Base-by-base conservation (phyloP, 352 stramenopile species). In the Salisapilia sapeloensis region DNA sequence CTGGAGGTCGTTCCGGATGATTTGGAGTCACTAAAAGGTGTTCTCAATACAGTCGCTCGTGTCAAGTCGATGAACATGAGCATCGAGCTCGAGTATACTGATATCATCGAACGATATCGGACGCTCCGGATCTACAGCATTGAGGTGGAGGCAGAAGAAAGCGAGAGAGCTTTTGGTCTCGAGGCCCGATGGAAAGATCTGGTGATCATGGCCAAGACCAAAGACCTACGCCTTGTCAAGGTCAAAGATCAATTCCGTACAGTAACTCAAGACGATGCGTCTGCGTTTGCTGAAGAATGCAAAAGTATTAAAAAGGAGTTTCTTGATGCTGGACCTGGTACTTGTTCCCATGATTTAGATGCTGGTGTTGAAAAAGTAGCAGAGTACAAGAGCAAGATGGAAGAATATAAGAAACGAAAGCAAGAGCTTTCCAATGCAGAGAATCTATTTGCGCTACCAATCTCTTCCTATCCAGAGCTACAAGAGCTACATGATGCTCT, bases 171-270 rank as follows among this genome's bases (percentile, higher is more conserved):
- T 2, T 74, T 91, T 47, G 60, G 45, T 0, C 56, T 97, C 2
- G 75, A 92, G 24, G 52, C 60, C 13, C 53, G 65, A 14, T 97
- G 89, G 89, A 63, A 70, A 2, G 54, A 53, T 0, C 41, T 97
- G 5, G 80, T 78, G 30, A 28, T 92, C 1, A 42, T 71, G 1
- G 70, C 78, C 9, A 93, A 93, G 42, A 97, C 90, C 0, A 94
- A 95, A 44, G 85, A 97, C 31, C 38, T 97, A 28, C 57, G 91
- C 0, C 71, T 97, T 10, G 64, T 93, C 3, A 67, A 79, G n/a
- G 84, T 96, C 5, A 97, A 97, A 50, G 80, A 93, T 19, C 57
- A 96, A 35, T 97, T 97, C 44, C 64, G 83, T 12, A 75, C 87
- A 20, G 87, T 97, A 7, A 97, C 91, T 0, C 92, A 93, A 44